These are phyloP conservation scores for Plasmopara viticola DNA, from an alignment of 352 stramenopile species.

Conservation along the genomic window DNA sequence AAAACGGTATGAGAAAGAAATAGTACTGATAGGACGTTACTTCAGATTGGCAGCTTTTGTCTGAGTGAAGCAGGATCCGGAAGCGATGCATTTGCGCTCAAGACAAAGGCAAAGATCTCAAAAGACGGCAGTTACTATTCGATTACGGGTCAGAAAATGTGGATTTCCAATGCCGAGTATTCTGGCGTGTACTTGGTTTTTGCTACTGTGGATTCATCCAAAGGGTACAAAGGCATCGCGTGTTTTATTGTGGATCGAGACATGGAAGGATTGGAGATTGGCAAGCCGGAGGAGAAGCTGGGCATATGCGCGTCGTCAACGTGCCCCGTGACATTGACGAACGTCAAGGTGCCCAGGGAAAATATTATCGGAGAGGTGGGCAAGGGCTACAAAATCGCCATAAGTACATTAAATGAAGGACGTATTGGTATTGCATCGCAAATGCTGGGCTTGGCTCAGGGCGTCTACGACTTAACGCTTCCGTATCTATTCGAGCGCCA, in stretches of 20 bases:
- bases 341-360: slow-evolving; percentile 90
- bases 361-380: slow-evolving; percentile 92
- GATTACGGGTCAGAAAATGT: slow-evolving; percentile 95
- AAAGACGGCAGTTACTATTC: slow-evolving; percentile 91
- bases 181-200: slow-evolving; percentile 95
- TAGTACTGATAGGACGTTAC: slow-evolving; percentile 3
- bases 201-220: slow-evolving; percentile 88
- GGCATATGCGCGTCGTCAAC: slow-evolving; percentile 95
- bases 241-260: slow-evolving; percentile 96
- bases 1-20: not conserved
- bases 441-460: slow-evolving; percentile 95
- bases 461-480: slow-evolving; percentile 92
- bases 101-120: slow-evolving; percentile 86
- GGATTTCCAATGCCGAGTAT: slow-evolving; percentile 96
- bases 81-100: slow-evolving; percentile 94
- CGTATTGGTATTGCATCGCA: slow-evolving; percentile 97
- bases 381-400: slow-evolving; percentile 96
- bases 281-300: slow-evolving; percentile 95
- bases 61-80: slow-evolving; percentile 91
- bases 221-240: slow-evolving; percentile 97
- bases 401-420: slow-evolving; percentile 94
- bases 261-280: slow-evolving; percentile 89
- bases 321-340: slow-evolving; percentile 90
- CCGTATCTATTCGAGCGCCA: slow-evolving; percentile 95
- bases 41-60: slow-evolving; percentile 93